Percentiles rank a stretch among this genome's conserved stretches.
phyloP scores from a whole-genome alignment of 1,284 basidiomycete species.

The Ceratobasidium sp. region DNA sequence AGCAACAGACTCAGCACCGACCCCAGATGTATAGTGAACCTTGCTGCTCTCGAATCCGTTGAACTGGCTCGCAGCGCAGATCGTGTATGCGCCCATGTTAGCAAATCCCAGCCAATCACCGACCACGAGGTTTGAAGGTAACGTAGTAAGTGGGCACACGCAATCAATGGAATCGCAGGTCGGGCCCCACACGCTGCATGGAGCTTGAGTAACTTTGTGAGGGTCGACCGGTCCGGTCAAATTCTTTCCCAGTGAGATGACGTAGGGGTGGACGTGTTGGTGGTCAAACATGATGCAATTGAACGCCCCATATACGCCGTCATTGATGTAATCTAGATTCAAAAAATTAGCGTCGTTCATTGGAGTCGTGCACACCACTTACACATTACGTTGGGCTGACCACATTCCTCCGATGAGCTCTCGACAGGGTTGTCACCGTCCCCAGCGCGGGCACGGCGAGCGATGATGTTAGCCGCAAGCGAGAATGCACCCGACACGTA shows the following conservation, averaged over 20 bases:
- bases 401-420: conserved; percentile 55
- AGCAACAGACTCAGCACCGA: conserved; percentile 50
- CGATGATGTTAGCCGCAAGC: conserved; percentile 94
- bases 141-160: conserved; percentile 68
- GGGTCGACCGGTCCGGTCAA: conserved; percentile 49
- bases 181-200: conserved; percentile 65
- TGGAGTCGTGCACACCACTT: conserved; percentile 55
- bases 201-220: conserved; percentile 53
- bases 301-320: conserved; percentile 98
- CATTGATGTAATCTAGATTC: conserved; percentile 90
- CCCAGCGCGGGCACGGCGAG: conserved; percentile 68
- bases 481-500: conserved; percentile 94
- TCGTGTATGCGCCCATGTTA: conserved; percentile 94
- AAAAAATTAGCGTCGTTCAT: conserved; percentile 43
- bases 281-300: conserved; percentile 97
- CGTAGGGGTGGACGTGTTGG: conserved; percentile 85
- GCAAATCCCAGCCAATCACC: conserved; percentile 94
- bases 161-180: conserved; percentile 94
- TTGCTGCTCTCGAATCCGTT: conserved; percentile 81
- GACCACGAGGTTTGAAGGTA: conserved; percentile 74
- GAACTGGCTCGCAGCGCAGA: conserved; percentile 89
- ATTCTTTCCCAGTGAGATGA: conserved; percentile 63
- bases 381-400: conserved; percentile 84
- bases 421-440: conserved; percentile 54
- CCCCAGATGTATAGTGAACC: conserved; percentile 70